Base-by-base conservation (phyloP, 345 rosid genomes). In the Hypericum perforatum region DNA sequence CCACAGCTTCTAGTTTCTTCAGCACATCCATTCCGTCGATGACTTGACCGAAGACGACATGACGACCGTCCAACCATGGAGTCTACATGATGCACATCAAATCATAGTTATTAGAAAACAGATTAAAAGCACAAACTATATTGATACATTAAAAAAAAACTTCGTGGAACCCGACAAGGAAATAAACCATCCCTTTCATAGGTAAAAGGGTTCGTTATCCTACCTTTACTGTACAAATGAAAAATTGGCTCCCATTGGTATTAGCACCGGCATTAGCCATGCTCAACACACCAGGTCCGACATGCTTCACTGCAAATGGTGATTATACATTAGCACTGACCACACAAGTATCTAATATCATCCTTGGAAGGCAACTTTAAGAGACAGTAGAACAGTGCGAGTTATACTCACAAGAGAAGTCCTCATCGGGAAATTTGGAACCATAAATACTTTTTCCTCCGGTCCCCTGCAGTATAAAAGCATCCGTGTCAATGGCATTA, bases 181-280 rank as follows among this genome's bases (percentile, higher is more conserved):
- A 22, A 22, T 22, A 22, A 22, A 22, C 32, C 4, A 22, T 22
- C 32, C 32, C 32, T 22, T 22, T 4, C 4, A 22, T 22, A 1
- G 4, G n/a, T n/a, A 11, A 47, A 2, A n/a, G 60, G 48, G 43
- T 52, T 57, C 52, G 43, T 39, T 15, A 22, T 52, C 60, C 59
- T 41, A 91, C 98, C 86, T 79, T 76, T 15, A 91, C 78, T 5
- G 98, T 85, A 64, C 92, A 87, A 65, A 87, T 79, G 78, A 91
- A 86, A 70, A 91, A 87, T 58, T 91, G 98, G 73, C 95, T 85
- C 38, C 98, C 95, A 43, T 87, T 91, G 46, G 98, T 91, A 47
- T 85, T 73, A 29, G 98, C 96, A 57, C 98, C 92, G 45, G 95
- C 90, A 58, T 85, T 91, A 12, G 98, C 98, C 96, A 91, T 91